Evolutionary conservation across 768 basidiomycete species (phyloP), one percentile per base, ranked within the genome.

Genomic region (Suillus tomentosus): DNA sequence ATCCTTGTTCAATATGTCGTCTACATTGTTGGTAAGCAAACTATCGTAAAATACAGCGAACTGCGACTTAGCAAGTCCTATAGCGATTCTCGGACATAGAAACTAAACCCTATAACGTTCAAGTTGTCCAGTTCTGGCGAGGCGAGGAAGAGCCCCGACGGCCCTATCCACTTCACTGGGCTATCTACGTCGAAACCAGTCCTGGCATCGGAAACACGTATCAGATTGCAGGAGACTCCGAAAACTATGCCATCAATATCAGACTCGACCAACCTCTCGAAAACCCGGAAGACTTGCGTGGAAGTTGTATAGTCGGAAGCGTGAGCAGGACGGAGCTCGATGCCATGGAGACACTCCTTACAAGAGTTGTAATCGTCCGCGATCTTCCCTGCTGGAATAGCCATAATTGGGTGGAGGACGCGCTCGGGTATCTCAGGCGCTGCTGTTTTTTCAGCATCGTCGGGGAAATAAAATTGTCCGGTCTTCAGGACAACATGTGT

Each of bases 101-200:
- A n/a, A 36, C 66, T 0, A 67, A 68, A 3, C 65, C 51, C 58
- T 68, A 68, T 64, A 62, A 70, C 2, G 63, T 76, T 65, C 72
- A 72, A n/a, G 62, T 75, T 47, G 64, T 59, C 61, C 75, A 76
- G 31, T 75, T 75, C 63, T 75, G 69, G 70, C 75, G 69, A 34
- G 61, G 37, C 42, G 63, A 31, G 34, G 10, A 19, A 31, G 31
- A 19, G 17, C 64, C 39, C 10, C 63, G 64, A 0, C 63, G 61
- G 1, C 65, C 66, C 42, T 45, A 27, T 13, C 68, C 71, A 24
- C 67, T 71, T 2, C 73, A 74, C 63, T 75, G 74, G 74, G 72
- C 71, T 40, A 67, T 75, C 62, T 73, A 74, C 19, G 55, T 75
- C 19, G 69, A 67, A 36, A 73, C 71, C 11, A 39, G 60, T 0